Conservation (phyloP, 495 filamentous ascomycete genomes). For the Cudoniella acicularis region DNA sequence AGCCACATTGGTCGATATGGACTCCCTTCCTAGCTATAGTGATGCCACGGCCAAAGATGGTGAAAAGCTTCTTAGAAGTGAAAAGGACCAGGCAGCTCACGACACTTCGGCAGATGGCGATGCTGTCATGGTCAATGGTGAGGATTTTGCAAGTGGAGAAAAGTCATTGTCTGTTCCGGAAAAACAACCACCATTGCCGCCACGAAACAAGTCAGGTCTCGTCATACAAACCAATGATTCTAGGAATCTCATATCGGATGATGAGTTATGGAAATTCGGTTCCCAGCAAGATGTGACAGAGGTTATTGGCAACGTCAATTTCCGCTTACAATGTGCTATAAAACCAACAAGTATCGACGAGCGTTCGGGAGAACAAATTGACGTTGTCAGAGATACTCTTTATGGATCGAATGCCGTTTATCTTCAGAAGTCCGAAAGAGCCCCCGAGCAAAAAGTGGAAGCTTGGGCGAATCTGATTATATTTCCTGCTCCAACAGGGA, state of each 20-base stretch:
- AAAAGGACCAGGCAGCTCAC: slow-evolving; percentile 1
- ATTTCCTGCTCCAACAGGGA: slow-evolving; percentile 34
- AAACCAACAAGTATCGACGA: slow-evolving; percentile 53
- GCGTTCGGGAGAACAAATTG: slow-evolving; percentile 68
- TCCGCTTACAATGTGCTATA: slow-evolving; percentile 86
- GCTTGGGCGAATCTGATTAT: slow-evolving; percentile 33
- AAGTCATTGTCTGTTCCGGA: slow-evolving; percentile 13
- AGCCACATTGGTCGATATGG: slow-evolving; percentile 29
- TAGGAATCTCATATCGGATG: slow-evolving; percentile 22
- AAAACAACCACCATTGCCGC: slow-evolving; percentile 39
- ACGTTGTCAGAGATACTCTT: slow-evolving; percentile 66
- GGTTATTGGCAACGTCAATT: slow-evolving; percentile 86
- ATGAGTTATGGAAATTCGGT: slow-evolving; percentile 55
- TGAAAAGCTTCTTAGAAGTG: not conserved
- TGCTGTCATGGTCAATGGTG: slow-evolving; percentile 16
- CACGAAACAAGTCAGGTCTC: slow-evolving; percentile 25
- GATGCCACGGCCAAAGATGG: not conserved
- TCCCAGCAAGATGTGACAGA: slow-evolving; percentile 91
- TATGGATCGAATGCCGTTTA: slow-evolving; percentile 27
- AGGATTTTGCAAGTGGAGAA: not conserved
- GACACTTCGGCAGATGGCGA: slow-evolving; percentile 12
- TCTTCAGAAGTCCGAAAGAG: slow-evolving; percentile 16
- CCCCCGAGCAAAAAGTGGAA: slow-evolving; percentile 22
- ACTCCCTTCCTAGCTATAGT: slow-evolving; percentile 6
- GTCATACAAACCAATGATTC: slow-evolving; percentile 21